Evolutionary conservation across 306 rosid genomes (phyloP).

Genomic region (Elaeagnus macrophylla): DNA sequence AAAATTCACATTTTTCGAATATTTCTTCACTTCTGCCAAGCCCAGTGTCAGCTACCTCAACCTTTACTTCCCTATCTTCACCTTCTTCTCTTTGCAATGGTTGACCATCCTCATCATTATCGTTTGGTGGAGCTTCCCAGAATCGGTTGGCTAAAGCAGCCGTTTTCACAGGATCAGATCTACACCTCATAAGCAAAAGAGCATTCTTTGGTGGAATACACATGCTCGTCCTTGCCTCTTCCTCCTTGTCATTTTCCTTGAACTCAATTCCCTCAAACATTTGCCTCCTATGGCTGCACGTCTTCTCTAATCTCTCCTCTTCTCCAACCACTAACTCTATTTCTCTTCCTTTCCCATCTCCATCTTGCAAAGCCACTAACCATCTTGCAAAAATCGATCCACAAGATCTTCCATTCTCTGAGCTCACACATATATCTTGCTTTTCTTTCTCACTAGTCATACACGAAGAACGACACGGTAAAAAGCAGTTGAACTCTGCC

Average conservation of each 20-base stretch:
- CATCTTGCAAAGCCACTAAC: neutral
- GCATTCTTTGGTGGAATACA: conserved; percentile 95
- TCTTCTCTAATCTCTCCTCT: neutral
- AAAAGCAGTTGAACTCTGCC: neutral
- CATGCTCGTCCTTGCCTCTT: conserved; percentile 43
- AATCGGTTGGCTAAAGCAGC: conserved; percentile 78
- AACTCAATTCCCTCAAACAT: neutral
- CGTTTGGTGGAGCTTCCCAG: conserved; percentile 56
- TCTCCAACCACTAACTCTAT: neutral
- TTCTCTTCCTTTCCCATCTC: neutral
- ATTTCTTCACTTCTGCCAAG: neutral
- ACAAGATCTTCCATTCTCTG: neutral
- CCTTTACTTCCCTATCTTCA: conserved; percentile 7
- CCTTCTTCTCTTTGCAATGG: neutral
- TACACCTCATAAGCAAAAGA: conserved; percentile 82
- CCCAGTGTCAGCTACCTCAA: conserved; percentile 11
- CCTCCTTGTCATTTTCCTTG: neutral
- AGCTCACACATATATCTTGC: neutral
- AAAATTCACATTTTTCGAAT: too few relatives aligned
- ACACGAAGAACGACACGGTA: neutral
- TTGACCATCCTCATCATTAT: conserved; percentile 7
- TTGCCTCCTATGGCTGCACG: neutral
- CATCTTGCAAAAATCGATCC: neutral
- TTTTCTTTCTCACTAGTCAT: neutral
- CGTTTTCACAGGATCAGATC: conserved; percentile 98